Conservation (phyloP, 2,329 filamentous ascomycete species). For the Rutstroemia sp. region DNA sequence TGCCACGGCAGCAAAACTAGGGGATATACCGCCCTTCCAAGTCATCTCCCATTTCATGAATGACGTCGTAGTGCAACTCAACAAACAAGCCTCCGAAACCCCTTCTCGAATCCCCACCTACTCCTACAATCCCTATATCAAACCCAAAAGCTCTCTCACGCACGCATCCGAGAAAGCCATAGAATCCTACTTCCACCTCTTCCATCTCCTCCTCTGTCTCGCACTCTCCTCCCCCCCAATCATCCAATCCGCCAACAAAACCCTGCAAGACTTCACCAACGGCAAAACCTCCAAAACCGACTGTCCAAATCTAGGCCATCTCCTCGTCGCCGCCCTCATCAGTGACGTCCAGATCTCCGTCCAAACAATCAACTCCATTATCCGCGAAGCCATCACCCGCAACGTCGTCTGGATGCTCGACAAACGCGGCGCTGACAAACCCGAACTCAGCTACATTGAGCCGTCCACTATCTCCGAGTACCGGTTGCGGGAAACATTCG, state of each 20-base stretch:
- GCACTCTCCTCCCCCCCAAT: slow-evolving; percentile 32
- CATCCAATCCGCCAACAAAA: slow-evolving; percentile 34
- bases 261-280: slow-evolving; percentile 32
- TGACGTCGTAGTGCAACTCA: slow-evolving; percentile 42
- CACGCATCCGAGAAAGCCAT: slow-evolving; percentile 46
- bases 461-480: slow-evolving; percentile 35
- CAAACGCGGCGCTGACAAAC: slow-evolving; percentile 21
- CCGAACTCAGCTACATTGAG: slow-evolving; percentile 42
- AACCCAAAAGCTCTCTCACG: slow-evolving; percentile 34
- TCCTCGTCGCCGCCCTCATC: slow-evolving; percentile 41
- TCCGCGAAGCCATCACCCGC: slow-evolving; percentile 41
- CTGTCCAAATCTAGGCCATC: slow-evolving; percentile 41
- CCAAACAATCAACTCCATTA: slow-evolving; percentile 34
- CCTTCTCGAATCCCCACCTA: slow-evolving; percentile 8
- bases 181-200: slow-evolving; percentile 44
- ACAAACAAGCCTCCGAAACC: slow-evolving; percentile 26
- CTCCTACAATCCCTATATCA: neutral
- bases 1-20: slow-evolving; percentile 18
- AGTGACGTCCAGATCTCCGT: slow-evolving; percentile 36
- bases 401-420: slow-evolving; percentile 47
- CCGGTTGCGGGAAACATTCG: slow-evolving; percentile 40
- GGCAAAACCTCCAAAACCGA: slow-evolving; percentile 35
- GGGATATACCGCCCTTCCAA: slow-evolving; percentile 23
- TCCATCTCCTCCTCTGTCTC: slow-evolving; percentile 42
- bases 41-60: slow-evolving; percentile 44